Conservation (phyloP, 2,329 filamentous ascomycete species). For the Pseudogymnoascus sp. region DNA sequence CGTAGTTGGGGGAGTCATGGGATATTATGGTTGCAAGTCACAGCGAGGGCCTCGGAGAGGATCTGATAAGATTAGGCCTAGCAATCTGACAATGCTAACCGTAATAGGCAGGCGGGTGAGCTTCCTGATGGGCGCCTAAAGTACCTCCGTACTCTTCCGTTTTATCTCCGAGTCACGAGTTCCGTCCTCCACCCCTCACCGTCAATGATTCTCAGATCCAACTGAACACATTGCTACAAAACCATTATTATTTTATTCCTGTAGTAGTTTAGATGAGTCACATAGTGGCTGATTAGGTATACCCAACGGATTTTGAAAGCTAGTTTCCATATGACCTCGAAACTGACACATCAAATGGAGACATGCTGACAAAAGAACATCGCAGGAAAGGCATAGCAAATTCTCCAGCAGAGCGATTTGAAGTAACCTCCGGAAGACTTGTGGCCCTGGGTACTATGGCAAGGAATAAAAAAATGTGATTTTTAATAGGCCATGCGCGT, state of each 20-base stretch:
- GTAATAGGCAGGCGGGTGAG: neutral
- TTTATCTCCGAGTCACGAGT: neutral
- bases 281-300: neutral
- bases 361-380: neutral
- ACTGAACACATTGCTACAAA: neutral
- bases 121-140: neutral
- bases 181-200: neutral
- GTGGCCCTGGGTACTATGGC: neutral
- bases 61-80: slow-evolving; percentile 4
- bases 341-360: neutral
- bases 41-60: neutral
- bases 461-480: neutral
- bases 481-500: neutral
- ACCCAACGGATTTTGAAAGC: too few relatives aligned
- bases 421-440: neutral
- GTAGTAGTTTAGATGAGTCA: neutral
- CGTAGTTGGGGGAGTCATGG: neutral
- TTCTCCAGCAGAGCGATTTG: neutral
- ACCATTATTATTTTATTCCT: neutral
- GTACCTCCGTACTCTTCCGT: neutral
- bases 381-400: neutral
- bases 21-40: neutral
- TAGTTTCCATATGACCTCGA: neutral
- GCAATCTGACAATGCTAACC: neutral
- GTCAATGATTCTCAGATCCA: neutral